Evolutionary conservation across 805 yeast species (phyloP).

Genomic region (Saturnispora saitoi): DNA sequence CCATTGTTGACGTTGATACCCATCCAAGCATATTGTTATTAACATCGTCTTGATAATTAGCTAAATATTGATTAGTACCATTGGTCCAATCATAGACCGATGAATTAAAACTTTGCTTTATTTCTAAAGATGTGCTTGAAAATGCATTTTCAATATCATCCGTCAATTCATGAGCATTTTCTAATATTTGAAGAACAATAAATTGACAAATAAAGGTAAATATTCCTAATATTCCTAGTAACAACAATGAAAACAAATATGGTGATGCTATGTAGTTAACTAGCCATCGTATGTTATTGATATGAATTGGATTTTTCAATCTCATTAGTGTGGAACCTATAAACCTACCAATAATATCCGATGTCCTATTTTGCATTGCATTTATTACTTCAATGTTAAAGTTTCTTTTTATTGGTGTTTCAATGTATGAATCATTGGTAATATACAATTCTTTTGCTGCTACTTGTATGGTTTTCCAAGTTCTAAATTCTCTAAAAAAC

Average conservation of each 20-base stretch:
- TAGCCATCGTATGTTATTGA: constrained; percentile 33
- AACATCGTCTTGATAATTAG: constrained; percentile 38
- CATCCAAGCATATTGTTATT: constrained; percentile 64
- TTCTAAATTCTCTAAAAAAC: constrained; percentile 35
- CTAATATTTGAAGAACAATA: constrained; percentile 29
- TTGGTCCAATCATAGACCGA: constrained; percentile 42
- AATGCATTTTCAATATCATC: constrained; percentile 7
- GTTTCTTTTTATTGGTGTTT: constrained; percentile 8
- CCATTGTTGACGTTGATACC: constrained; percentile 46
- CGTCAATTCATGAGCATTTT: constrained; percentile 2
- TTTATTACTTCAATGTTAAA: constrained; percentile 23
- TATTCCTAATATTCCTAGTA: constrained; percentile 51
- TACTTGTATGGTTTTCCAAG: constrained; percentile 39
- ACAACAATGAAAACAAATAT: constrained; percentile 40
- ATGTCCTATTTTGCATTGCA: constrained; percentile 19
- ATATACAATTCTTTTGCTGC: constrained; percentile 24
- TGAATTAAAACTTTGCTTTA: constrained; percentile 19
- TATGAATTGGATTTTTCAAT: constrained; percentile 12
- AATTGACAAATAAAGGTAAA: constrained; percentile 47
- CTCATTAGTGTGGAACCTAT: constrained; percentile 13
- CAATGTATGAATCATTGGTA: constrained; percentile 15
- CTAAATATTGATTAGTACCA: constrained; percentile 48
- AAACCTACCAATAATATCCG: constrained; percentile 14
- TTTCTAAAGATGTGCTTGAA: constrained; percentile 11
- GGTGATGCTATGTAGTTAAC: constrained; percentile 44